Percentiles rank a stretch among this genome's conserved stretches.
Evolutionary conservation across 208 protist species (phyloP).

Genomic region (Acanthamoeba sp.): DNA sequence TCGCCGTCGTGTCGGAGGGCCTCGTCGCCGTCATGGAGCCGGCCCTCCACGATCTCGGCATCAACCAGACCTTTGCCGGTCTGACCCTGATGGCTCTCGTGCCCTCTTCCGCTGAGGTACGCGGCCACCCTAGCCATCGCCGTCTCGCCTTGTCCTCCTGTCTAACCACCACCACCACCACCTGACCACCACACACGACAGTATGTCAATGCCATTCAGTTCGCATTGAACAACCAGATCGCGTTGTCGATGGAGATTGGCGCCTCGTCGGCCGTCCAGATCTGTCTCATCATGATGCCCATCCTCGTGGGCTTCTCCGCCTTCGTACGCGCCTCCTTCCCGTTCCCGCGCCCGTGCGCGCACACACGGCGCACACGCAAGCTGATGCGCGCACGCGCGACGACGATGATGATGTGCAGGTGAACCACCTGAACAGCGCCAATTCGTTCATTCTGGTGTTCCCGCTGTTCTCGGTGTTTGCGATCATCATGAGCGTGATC

Average conservation of each 20-base stretch:
- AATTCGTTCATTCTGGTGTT: conserved; percentile 85
- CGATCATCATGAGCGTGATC: conserved; percentile 84
- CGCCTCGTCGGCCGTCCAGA: conserved; percentile 80
- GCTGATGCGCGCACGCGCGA: neutral
- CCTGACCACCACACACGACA: neutral
- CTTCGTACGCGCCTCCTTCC: neutral
- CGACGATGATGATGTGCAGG: neutral
- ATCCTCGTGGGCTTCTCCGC: conserved; percentile 18
- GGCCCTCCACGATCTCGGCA: conserved; percentile 79
- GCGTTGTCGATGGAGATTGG: conserved; percentile 87
- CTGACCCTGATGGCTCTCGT: conserved; percentile 87
- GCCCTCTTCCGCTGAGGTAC: conserved; percentile 85
- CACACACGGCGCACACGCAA: too few species aligned
- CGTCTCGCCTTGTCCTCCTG: neutral
- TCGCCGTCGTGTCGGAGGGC: conserved; percentile 83
- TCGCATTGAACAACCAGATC: conserved; percentile 86
- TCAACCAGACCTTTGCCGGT: conserved; percentile 84
- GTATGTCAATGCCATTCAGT: conserved; percentile 78
- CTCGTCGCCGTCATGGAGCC: conserved; percentile 82
- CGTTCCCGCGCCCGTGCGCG: neutral
- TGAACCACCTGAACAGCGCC: conserved; percentile 55
- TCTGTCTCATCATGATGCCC: conserved; percentile 47
- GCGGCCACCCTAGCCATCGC: conserved; percentile 84
- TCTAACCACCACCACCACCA: neutral
- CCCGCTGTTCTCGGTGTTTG: conserved; percentile 85